Evolutionary conservation across 208 protist species (phyloP), one percentile per base, ranked within the genome.

Genomic region (Leishmania guyanensis): DNA sequence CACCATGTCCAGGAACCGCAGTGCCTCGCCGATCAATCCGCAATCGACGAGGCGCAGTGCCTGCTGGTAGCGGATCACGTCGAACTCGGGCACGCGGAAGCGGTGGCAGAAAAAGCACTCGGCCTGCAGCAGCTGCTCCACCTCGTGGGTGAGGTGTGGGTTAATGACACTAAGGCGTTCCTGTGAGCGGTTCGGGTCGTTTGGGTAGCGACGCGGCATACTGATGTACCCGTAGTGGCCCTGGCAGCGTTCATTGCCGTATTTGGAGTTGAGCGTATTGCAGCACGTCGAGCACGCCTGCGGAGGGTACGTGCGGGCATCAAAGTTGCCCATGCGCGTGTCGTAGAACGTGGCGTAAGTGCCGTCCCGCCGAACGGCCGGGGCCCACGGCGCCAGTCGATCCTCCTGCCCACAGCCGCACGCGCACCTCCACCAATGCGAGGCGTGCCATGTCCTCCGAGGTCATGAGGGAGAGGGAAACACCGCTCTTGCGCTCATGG

Each of bases 311-410:
- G 87, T 84, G 58, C 88, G 90, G 6, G 91, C 82, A 70, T 95
- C 88, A 75, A 98, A 98, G 90, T 98, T 98, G 22, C 94, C 94
- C 94, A 98, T 98, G 68, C 92, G 93, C 43, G 90, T 86, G 83
- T 98, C 94, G 85, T 94, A 98, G 82, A 98, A 96, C 39, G 94
- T 97, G 16, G 86, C 68, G 48, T 85, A 76, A 39, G 89, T 88
- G 68, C 83, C 89, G 26, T 86, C 83, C 22, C 91, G 83, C 10
- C 82, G 72, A 54, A 79, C 60, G 5, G 5, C 78, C 5, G 84
- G 83, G 16, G 77, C 62, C 85, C 83, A 82, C 70, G 85, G 85
- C 36, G 80, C 79, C 33, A 77, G 74, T 36, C 85, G 84, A 70
- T 96, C 90, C 79, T 96, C 91, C 62, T 95, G 87, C 14, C 91